Base-by-base conservation (phyloP, 176 grass and related monocot genomes). In the Zea luxurians region DNA sequence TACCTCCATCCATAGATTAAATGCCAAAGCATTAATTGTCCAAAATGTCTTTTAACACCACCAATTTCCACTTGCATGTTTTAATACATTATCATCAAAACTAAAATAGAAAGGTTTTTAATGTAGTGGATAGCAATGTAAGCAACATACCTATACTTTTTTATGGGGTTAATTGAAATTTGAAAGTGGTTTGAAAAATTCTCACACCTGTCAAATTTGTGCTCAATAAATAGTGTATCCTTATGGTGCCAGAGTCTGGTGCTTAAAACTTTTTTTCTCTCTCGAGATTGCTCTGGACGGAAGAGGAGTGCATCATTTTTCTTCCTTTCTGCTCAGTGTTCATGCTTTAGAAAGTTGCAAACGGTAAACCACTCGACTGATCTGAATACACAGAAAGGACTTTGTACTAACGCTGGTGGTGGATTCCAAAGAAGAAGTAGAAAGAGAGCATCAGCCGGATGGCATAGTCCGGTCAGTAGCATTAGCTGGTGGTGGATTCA, bases 331-430 rank as follows among this genome's bases (percentile, higher is more conserved):
- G 54, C 16, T 55, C 46, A 53, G 1, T 72, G 15, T 10, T 54
- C 36, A 18, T 74, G 71, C 8, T 20, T 17, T 67, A 37, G 1
- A 27, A 15, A 66, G 76, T 54, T 67, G 11, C 76, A 42, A 41
- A 6, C 8, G 49, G 35, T 50, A n/a, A 58, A 46, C 12, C 64
- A 58, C 18, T 7, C 18, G 7, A 35, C 7, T 64, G 34, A 37
- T 49, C 37, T 55, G 64, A 78, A 41, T 37, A 65, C 34, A 10
- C 27, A 52, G 61, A 52, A 79, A 77, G 27, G 71, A 76, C 71
- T 84, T 85, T 90, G 68, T 62, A 83, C 83, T 83, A 74, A 12
- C 21, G 48, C n/a, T n/a, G n/a, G n/a, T n/a, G n/a, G n/a, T n/a
- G 48, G 20, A 73, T 36, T 8, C 2, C 4, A 62, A 61, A 3